Evolutionary conservation across 495 filamentous ascomycete species (phyloP), one percentile per base, ranked within the genome.

Genomic region (Annulohypoxylon maeteangense): DNA sequence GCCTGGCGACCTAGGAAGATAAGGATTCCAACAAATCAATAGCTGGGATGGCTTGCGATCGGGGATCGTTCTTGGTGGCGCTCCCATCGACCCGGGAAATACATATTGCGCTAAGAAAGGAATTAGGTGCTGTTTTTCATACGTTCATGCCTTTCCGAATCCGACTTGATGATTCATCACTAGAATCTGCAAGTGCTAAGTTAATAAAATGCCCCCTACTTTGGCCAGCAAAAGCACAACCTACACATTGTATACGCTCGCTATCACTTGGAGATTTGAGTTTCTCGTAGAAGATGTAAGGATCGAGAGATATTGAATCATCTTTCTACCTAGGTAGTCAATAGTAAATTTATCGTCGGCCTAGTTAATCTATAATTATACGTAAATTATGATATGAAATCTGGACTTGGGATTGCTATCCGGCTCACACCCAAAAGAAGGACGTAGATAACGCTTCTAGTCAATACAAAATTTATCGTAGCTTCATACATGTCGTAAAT

Each of bases 81-180:
- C 6, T 42, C 40, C 5, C 44, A 70, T 70, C 61, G 67, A n/a
- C 4, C 23, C 27, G 44, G 54, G 44, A 54, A 54, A 60, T 70
- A 27, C 25, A 29, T 7, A 27, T 25, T 22, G 32, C 51, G 23
- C 51, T 50, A 59, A 68, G 38, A 59, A 61, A 40, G 10, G 16
- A 53, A 12, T 14, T 11, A 18, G n/a, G n/a, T n/a, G n/a, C 29
- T 38, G 50, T 22, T 36, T 44, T 4, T 22, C 20, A 53, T 54
- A 38, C 36, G 8, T 62, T 55, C 29, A 27, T 34, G 40, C 20
- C 27, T 1, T 45, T 36, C 48, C 55, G 29, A 27, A 47, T 31
- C 27, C 29, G 40, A 65, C 38, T 31, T 42, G 29, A 71, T 71
- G 68, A 66, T 71, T 66, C 68, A 71, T 66, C 62, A 66, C 40